phyloP scores from a whole-genome alignment of 495 filamentous ascomycete species.

The Beverwykella pulmonaria region DNA sequence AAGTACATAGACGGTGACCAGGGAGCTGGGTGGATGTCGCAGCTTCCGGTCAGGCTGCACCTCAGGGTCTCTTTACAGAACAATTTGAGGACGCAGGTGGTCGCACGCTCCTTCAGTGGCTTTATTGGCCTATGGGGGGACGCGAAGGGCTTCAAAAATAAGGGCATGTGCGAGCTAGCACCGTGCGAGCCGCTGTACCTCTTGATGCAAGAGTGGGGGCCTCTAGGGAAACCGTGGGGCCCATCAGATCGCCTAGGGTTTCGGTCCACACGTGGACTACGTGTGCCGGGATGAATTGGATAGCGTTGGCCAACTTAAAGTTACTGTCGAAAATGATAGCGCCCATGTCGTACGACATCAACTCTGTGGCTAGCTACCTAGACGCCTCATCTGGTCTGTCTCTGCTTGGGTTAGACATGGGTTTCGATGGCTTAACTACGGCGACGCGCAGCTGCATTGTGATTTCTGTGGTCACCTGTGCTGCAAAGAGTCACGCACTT shows the following conservation, averaged over 20 bases:
- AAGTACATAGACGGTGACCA: slow-evolving; percentile 4
- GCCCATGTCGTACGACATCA: slow-evolving; percentile 26
- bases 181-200: slow-evolving; percentile 15
- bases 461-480: slow-evolving; percentile 7
- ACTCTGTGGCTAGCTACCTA: slow-evolving; percentile 12
- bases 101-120: slow-evolving; percentile 32
- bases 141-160: slow-evolving; percentile 10
- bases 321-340: slow-evolving; percentile 8
- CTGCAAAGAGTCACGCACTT: slow-evolving; percentile 5
- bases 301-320: background rate
- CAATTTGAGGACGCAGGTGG: background rate
- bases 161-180: slow-evolving; percentile 13
- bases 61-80: slow-evolving; percentile 22
- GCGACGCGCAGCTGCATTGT: slow-evolving; percentile 16
- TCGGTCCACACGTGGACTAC: slow-evolving; percentile 29
- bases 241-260: slow-evolving; percentile 15
- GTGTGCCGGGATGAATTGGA: slow-evolving; percentile 2
- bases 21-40: slow-evolving; percentile 18
- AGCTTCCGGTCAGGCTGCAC: slow-evolving; percentile 9
- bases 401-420: slow-evolving; percentile 1
- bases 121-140: slow-evolving; percentile 32
- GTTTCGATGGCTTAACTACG: slow-evolving; percentile 8
- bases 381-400: slow-evolving; percentile 11
- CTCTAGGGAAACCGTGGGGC: slow-evolving; percentile 11
- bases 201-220: slow-evolving; percentile 20